Percentiles rank a stretch among this genome's conserved stretches.
These are phyloP conservation scores for Corymbia maculata DNA, from an alignment of 345 rosid species.

Conservation along the genomic window DNA sequence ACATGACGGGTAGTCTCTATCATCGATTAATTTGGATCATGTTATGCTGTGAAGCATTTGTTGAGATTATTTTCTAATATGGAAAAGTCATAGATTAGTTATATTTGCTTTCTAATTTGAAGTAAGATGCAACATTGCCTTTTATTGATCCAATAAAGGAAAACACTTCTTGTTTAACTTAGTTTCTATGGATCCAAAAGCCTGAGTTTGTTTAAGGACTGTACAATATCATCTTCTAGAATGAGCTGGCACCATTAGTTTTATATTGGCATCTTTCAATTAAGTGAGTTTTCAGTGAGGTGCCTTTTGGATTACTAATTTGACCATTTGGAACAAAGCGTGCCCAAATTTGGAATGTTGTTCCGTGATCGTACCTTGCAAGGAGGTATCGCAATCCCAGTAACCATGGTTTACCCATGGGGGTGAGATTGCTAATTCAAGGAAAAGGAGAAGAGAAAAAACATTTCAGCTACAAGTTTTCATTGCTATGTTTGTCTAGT, in stretches of 20 bases:
- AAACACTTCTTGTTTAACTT: neutral
- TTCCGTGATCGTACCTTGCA: neutral
- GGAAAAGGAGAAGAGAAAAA: neutral
- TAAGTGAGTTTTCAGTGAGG: neutral
- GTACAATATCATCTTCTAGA: neutral
- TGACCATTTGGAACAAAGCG: neutral
- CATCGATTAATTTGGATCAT: neutral
- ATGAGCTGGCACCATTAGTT: neutral
- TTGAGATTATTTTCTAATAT: neutral
- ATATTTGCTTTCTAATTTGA: neutral
- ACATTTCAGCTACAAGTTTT: neutral
- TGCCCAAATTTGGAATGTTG: neutral
- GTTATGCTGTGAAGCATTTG: neutral
- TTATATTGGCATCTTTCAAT: neutral
- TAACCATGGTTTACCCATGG: neutral
- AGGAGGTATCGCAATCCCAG: neutral
- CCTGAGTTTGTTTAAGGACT: neutral
- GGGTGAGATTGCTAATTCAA: neutral
- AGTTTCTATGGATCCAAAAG: neutral
- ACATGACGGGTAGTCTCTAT: neutral
- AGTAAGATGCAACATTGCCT: neutral
- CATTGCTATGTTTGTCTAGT: neutral
- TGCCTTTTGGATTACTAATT: neutral
- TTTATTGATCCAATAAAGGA: neutral
- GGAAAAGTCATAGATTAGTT: neutral